Evolutionary conservation across 495 filamentous ascomycete species (phyloP).

Genomic region (Aspergillus avenaceus): DNA sequence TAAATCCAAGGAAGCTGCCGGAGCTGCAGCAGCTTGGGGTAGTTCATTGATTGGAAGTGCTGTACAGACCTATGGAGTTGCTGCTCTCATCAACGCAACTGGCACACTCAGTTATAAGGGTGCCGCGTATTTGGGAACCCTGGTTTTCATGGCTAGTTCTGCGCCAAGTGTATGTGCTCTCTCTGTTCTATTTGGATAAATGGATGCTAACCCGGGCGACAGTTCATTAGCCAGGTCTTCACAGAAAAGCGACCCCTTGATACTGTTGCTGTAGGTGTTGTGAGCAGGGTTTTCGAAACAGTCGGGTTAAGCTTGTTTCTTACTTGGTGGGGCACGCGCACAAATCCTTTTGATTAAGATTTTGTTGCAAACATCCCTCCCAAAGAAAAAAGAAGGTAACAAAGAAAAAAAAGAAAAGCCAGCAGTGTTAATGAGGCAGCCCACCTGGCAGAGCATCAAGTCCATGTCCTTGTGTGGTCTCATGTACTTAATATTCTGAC

Average conservation of each 20-base stretch:
- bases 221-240: slow-evolving; percentile 84
- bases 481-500: too few species aligned
- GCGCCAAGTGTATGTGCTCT: slow-evolving; percentile 72
- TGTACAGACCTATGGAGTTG: slow-evolving; percentile 90
- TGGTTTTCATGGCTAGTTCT: slow-evolving; percentile 88
- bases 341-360: slow-evolving; percentile 69
- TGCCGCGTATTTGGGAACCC: slow-evolving; percentile 83
- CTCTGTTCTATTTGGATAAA: background rate
- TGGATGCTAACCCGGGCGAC: background rate
- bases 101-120: slow-evolving; percentile 94
- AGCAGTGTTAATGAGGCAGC: background rate
- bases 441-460: too few species aligned
- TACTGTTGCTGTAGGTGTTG: slow-evolving; percentile 76
- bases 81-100: slow-evolving; percentile 91
- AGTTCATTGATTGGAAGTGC: slow-evolving; percentile 84
- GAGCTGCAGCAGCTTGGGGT: slow-evolving; percentile 85
- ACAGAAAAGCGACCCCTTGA: slow-evolving; percentile 89
- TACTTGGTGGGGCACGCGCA: slow-evolving; percentile 95
- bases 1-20: slow-evolving; percentile 85
- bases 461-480: too few species aligned
- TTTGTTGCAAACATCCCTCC: background rate
- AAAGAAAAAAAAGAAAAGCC: background rate
- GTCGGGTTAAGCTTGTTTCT: slow-evolving; percentile 88
- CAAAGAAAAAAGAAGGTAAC: background rate
- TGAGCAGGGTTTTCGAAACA: slow-evolving; percentile 86